Evolutionary conservation across 805 yeast species (phyloP), one percentile per base, ranked within the genome.

Genomic region (Brettanomyces anomalus): DNA sequence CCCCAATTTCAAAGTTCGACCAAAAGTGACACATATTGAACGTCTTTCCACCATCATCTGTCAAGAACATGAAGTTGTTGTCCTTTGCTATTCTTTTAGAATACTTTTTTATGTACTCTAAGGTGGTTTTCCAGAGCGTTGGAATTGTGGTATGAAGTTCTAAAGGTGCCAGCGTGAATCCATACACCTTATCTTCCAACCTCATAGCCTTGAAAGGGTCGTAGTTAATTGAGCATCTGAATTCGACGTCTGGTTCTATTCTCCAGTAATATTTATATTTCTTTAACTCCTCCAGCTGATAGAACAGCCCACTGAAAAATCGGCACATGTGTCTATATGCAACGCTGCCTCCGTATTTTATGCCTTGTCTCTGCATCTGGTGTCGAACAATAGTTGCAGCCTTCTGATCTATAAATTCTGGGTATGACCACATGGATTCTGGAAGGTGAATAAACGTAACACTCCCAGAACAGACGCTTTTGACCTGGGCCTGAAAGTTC

Each of bases 321-420:
- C 94, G 72, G 60, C 94, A 85, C 94, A 85, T 85, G 55, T 83
- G 80, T 54, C 83, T 93, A 55, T 85, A 85, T 2, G 86, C 77
- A 39, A 58, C 69, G 61, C 66, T 66, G 24, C 65, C 67, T 4
- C 86, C 85, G 57, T 83, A 82, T 20, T 78, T 81, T 17, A 84
- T 74, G 26, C 67, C 60, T 41, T 70, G 57, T 8, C 61, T 57
- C 5, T 41, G 52, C 50, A 76, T 53, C 13, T 49, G 47, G n/a
- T 63, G 53, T 59, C 72, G 66, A 10, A 67, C 74, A 39, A 51
- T 47, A 11, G 46, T 46, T 49, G 72, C 72, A 33, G 49, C 53
- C n/a, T 52, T 57, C 4, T 45, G 47, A 50, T 75, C 76, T 20
- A 76, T 70, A 46, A 50, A 54, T 1, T 48, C 49, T 0, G 81